Evolutionary conservation across 371 early-diverging fungal species (phyloP), one percentile per base, ranked within the genome.

Genomic region (Apophysomyces sp.): DNA sequence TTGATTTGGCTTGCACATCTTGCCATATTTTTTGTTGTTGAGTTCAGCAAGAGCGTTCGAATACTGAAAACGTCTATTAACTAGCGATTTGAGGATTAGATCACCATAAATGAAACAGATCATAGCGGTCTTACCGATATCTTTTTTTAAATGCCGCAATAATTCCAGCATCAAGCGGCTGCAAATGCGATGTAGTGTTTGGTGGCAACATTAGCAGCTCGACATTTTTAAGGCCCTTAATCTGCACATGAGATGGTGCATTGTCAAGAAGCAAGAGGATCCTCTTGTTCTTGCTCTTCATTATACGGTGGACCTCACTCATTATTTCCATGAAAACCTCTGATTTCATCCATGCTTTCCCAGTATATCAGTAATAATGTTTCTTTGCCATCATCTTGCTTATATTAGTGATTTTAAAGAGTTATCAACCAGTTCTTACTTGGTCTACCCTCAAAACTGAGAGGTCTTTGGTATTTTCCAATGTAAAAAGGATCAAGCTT

Each of bases 161-260:
- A 4, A 60, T 68, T 2, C 61, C 61, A 3, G 53, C 58, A 61
- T 68, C 61, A 16, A 63, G 49, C 27, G 61, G 61, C 31, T 64
- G 57, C 18, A 61, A 49, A 30, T 49, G 44, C 18, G 63, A 63
- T 11, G 68, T 68, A 6, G 64, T 61, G 54, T 68, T 60, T 34
- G 61, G 40, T 36, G 61, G 64, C 8, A 57, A 52, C 3, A 37
- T 32, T 8, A 44, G 8, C 18, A 62, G 13, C 32, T 56, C 36
- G 21, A 62, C 31, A 28, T 62, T 57, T 29, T 41, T 9, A 2
- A 57, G 52, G 4, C 16, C n/a, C 9, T 28, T 30, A 12, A 34
- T 12, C 6, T 24, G 26, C 37, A 56, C 57, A 52, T 62, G 57
- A 12, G 36, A 34, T 18, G 52, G 39, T 0, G 57, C 51, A 37